Percentiles rank a stretch among this genome's conserved stretches.
phyloP scores from a whole-genome alignment of 2,329 filamentous ascomycete species.

The Cladosporium sphaerospermum region DNA sequence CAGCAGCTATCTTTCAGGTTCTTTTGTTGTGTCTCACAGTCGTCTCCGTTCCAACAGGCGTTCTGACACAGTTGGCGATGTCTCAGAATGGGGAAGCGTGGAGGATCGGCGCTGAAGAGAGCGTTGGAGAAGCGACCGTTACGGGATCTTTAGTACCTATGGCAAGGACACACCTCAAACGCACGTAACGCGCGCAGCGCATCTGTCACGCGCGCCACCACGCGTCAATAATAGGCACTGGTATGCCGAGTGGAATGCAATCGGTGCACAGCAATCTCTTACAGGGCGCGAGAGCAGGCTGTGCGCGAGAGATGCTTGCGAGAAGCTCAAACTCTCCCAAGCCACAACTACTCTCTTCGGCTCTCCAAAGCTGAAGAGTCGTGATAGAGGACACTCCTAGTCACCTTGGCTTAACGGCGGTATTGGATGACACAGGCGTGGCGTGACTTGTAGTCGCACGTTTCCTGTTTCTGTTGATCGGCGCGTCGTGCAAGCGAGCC shows the following conservation, averaged over 20 bases:
- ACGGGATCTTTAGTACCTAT: not conserved
- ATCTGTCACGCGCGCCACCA: not conserved
- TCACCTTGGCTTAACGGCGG: not conserved
- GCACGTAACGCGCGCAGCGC: not conserved
- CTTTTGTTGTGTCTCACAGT: conserved; percentile 9
- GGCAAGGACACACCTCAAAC: not conserved
- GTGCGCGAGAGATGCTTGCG: too few relatives aligned
- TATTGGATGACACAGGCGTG: not conserved
- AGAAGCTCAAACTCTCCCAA: not conserved
- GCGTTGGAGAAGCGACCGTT: conserved; percentile 3
- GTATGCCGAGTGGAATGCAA: conserved; percentile 7
- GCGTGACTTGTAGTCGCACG: not conserved
- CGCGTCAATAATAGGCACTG: conserved; percentile 6
- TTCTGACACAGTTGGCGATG: not conserved
- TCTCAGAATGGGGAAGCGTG: conserved; percentile 2
- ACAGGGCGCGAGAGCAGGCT: not conserved
- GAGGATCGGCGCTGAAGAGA: conserved; percentile 11
- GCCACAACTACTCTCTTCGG: not conserved
- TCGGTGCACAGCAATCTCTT: not conserved
- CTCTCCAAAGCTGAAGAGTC: too few relatives aligned
- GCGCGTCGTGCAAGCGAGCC: not conserved
- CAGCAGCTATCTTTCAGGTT: not conserved
- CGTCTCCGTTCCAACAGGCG: conserved; percentile 8
- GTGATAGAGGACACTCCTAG: too few relatives aligned
- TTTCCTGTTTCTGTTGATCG: conserved; percentile 3